These are phyloP conservation scores for Lotmaria passim DNA, from an alignment of 208 protist genomes.

Conservation along the genomic window DNA sequence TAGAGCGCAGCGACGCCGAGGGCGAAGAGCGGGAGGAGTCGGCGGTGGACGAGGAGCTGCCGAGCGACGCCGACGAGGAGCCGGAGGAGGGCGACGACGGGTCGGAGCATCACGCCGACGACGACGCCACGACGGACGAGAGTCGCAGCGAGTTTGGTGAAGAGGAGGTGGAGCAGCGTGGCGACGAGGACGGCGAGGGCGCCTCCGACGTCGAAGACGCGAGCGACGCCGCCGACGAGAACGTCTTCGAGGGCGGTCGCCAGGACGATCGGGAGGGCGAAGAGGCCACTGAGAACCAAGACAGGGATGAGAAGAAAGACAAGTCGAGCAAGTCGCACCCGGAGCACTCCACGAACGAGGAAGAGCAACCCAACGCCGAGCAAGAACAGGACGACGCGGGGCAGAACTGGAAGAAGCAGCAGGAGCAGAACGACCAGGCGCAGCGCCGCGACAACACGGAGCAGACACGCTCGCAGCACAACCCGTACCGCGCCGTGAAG, in stretches of 20 bases:
- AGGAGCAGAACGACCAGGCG: slow-evolving; percentile 73
- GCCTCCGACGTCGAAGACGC: slow-evolving; percentile 49
- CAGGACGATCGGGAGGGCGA: slow-evolving; percentile 85
- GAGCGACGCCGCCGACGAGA: slow-evolving; percentile 70
- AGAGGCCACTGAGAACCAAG: slow-evolving; percentile 68
- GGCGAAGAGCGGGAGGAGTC: slow-evolving; percentile 68
- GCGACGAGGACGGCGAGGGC: slow-evolving; percentile 37
- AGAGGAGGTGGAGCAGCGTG: slow-evolving; percentile 39
- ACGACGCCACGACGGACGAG: slow-evolving; percentile 37
- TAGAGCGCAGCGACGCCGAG: slow-evolving; percentile 63
- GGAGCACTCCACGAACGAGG: slow-evolving; percentile 64
- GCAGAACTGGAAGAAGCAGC: slow-evolving; percentile 81
- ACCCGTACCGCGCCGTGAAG: slow-evolving; percentile 88
- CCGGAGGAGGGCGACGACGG: slow-evolving; percentile 39
- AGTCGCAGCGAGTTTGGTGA: slow-evolving; percentile 46
- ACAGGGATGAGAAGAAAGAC: slow-evolving; percentile 63
- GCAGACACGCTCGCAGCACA: slow-evolving; percentile 73
- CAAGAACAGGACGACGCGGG: slow-evolving; percentile 84
- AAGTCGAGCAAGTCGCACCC: slow-evolving; percentile 44
- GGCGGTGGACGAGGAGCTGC: slow-evolving; percentile 42
- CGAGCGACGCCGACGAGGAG: slow-evolving; percentile 39
- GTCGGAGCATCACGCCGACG: slow-evolving; percentile 56
- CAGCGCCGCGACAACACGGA: slow-evolving; percentile 81
- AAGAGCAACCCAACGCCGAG: slow-evolving; percentile 78
- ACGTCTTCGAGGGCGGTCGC: slow-evolving; percentile 80